Conservation (phyloP, 768 basidiomycete species). For the Russula dissimulans region DNA sequence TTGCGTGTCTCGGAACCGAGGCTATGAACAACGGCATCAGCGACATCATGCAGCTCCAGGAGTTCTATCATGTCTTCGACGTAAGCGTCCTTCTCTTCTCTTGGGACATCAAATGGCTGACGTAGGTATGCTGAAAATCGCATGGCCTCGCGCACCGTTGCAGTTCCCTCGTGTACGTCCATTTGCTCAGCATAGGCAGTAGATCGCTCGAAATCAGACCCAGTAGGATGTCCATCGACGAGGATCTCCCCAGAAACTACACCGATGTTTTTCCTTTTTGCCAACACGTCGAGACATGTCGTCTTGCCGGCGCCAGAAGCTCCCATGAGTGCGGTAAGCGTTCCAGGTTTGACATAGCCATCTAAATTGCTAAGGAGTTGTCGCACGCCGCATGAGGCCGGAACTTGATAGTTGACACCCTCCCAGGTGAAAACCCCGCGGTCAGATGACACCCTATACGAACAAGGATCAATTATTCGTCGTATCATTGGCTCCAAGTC, state of each 20-base stretch:
- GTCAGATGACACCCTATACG: not conserved
- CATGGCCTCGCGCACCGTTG: conserved; percentile 78
- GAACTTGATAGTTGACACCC: conserved; percentile 65
- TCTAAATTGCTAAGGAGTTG: conserved; percentile 65
- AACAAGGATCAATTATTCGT: not conserved
- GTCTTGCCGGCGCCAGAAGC: conserved; percentile 70
- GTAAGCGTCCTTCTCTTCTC: conserved; percentile 69
- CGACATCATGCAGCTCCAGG: conserved; percentile 72
- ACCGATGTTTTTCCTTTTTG: conserved; percentile 65
- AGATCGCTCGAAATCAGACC: conserved; percentile 37
- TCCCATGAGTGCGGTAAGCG: conserved; percentile 85
- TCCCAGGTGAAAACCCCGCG: conserved; percentile 76
- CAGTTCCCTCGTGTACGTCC: conserved; percentile 77
- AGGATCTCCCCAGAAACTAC: conserved; percentile 54
- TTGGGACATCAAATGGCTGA: conserved; percentile 57
- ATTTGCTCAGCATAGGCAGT: conserved; percentile 45
- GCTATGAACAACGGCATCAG: conserved; percentile 73
- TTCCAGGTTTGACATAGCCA: conserved; percentile 80
- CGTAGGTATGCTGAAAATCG: conserved; percentile 80
- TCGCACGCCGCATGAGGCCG: conserved; percentile 48
- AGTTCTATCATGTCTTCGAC: conserved; percentile 79
- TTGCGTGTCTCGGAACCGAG: conserved; percentile 67
- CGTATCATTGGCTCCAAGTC: not conserved
- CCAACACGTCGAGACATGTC: conserved; percentile 66
- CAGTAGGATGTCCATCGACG: conserved; percentile 55